Conservation (phyloP, 345 rosid genomes). For the Zanthoxylum bungeanum region DNA sequence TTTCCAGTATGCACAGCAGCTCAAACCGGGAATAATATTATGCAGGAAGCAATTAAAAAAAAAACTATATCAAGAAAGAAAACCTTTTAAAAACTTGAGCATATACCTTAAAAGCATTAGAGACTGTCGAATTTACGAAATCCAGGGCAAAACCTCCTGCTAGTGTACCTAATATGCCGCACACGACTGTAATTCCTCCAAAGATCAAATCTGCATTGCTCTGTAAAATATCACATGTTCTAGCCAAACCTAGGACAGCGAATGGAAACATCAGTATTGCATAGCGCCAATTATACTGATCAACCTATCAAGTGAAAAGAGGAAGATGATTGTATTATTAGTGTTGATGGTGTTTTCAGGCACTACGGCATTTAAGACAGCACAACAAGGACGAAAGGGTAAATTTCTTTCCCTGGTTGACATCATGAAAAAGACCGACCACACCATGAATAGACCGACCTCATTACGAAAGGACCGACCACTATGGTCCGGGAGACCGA, state of each 20-base stretch:
- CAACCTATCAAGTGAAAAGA: conserved; percentile 49
- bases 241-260: conserved; percentile 58
- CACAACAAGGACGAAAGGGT: too few species aligned
- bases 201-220: conserved; percentile 80
- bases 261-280: conserved; percentile 93
- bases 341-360: too few species aligned
- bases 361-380: too few species aligned
- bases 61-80: neutral
- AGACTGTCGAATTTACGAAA: conserved; percentile 59
- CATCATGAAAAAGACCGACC: too few species aligned
- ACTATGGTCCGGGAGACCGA: too few species aligned
- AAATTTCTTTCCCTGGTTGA: too few species aligned
- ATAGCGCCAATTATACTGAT: conserved; percentile 73
- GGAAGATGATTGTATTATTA: conserved; percentile 11
- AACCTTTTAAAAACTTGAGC: neutral
- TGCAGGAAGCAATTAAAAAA: neutral
- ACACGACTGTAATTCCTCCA: conserved; percentile 82
- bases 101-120: conserved; percentile 90
- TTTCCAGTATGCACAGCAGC: neutral
- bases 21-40: neutral
- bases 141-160: conserved; percentile 78
- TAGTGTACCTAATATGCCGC: conserved; percentile 82
- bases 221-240: conserved; percentile 34
- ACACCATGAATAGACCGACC: too few species aligned
- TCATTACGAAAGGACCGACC: too few species aligned